Evolutionary conservation across 805 yeast species (phyloP).

Genomic region (Saccharomyces mikatae): DNA sequence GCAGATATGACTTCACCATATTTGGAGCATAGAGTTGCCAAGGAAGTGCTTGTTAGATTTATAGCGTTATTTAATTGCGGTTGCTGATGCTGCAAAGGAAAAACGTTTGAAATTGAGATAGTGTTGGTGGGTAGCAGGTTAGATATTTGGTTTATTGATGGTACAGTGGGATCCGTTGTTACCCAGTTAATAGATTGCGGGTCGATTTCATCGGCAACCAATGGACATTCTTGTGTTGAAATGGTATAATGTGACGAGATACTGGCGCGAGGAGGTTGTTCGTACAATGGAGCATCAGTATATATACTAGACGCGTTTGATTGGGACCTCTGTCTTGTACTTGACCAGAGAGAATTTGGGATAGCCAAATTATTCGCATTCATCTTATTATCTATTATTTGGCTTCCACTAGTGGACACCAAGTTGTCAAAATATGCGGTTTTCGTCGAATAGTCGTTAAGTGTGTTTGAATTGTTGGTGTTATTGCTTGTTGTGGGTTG

Average conservation of each 20-base stretch:
- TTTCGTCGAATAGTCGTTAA: slow-evolving; percentile 15
- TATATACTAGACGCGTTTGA: slow-evolving; percentile 31
- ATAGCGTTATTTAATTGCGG: slow-evolving; percentile 40
- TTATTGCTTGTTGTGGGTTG: slow-evolving; percentile 2
- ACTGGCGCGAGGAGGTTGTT: slow-evolving; percentile 17
- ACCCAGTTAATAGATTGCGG: slow-evolving; percentile 52
- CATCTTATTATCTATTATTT: slow-evolving; percentile 3
- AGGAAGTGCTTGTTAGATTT: slow-evolving; percentile 35
- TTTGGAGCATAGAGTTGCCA: slow-evolving; percentile 51
- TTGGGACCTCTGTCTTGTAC: slow-evolving; percentile 24
- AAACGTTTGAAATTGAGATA: slow-evolving; percentile 66
- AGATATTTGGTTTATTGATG: slow-evolving; percentile 67
- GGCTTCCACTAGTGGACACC: slow-evolving; percentile 3
- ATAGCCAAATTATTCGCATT: slow-evolving; percentile 12
- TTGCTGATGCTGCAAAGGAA: slow-evolving; percentile 42
- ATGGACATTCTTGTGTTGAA: slow-evolving; percentile 24
- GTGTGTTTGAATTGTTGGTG: slow-evolving; percentile 11
- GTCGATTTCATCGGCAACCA: slow-evolving; percentile 51
- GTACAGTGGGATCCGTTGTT: slow-evolving; percentile 63
- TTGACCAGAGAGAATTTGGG: slow-evolving; percentile 14
- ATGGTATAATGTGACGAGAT: slow-evolving; percentile 16
- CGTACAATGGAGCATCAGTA: slow-evolving; percentile 25
- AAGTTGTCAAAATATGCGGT: slow-evolving; percentile 19
- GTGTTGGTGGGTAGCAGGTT: slow-evolving; percentile 67
- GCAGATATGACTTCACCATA: slow-evolving; percentile 59